These are phyloP conservation scores for Phytopythium kandeliae DNA, from an alignment of 352 stramenopile species.

Conservation along the genomic window DNA sequence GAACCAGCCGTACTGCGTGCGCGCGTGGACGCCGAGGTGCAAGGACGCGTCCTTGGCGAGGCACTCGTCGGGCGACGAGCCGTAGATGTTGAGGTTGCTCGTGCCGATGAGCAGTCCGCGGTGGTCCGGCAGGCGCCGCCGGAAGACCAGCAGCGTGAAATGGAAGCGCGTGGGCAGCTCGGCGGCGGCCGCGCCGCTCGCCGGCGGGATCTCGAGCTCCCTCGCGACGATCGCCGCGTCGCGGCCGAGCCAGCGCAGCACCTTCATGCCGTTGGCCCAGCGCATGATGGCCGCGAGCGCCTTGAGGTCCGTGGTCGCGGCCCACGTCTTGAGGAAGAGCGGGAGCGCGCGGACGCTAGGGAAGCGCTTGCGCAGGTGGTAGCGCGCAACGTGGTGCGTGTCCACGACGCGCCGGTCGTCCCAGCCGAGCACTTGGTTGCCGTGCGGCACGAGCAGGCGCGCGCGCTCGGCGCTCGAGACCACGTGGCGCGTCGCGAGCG, in stretches of 20 bases:
- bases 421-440: constrained; percentile 36
- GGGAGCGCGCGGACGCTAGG: constrained; percentile 8
- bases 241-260: constrained; percentile 24
- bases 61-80: constrained; percentile 15
- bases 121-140: not conserved
- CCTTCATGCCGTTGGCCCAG: constrained; percentile 33
- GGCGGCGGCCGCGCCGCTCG: constrained; percentile 1
- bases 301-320: constrained; percentile 13
- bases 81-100: constrained; percentile 23
- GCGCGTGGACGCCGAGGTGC: constrained; percentile 12
- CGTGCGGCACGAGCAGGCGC: constrained; percentile 14
- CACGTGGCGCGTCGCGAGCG: constrained; percentile 10
- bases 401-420: constrained; percentile 27
- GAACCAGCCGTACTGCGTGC: constrained; percentile 24
- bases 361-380: constrained; percentile 32
- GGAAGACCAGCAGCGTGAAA: constrained; percentile 21
- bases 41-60: constrained; percentile 12
- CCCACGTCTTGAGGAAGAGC: constrained; percentile 26
- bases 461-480: constrained; percentile 17
- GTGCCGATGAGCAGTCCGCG: constrained; percentile 15
- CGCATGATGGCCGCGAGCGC: constrained; percentile 24
- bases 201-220: constrained; percentile 23
- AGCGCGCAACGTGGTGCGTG: constrained; percentile 14
- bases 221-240: constrained; percentile 17
- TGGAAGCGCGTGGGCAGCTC: constrained; percentile 12